Evolutionary conservation across 169 alveolate species (phyloP), one percentile per base, ranked within the genome.

Genomic region (Neospora caninum): DNA sequence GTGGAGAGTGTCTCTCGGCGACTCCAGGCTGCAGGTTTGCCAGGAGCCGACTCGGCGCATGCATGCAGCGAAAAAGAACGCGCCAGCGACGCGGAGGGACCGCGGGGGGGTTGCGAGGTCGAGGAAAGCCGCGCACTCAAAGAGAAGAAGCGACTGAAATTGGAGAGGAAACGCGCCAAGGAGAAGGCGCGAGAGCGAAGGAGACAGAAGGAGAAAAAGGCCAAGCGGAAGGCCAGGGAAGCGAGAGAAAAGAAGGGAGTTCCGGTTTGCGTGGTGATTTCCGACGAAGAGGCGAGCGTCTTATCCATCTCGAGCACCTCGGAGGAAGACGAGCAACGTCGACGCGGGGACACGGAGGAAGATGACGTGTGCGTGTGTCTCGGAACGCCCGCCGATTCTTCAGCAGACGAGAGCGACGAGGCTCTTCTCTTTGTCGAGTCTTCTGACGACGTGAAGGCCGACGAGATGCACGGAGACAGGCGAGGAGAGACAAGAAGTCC

Each of bases 181-280:
- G 73, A 16, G 73, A 4, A 22, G 73, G 73, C 39, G 86, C 22
- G 45, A 43, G 4, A n/a, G 86, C 22, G 1, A 9, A 13, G 20
- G 86, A 78, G 29, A 78, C 43, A 78, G 86, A 38, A 78, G 86
- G 31, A 78, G 45, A 43, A 78, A 10, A 78, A 78, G 86, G 27
- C 22, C 10, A 78, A 25, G 27, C 43, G 31, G 86, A 78, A 78
- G 27, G 27, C 43, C n/a, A 78, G 73, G 4, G 73, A 22, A 64
- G 73, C 4, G 34, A 64, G 73, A 64, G 73, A 64, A 4, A 64
- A 9, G 25, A 29, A 27, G 34, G 73, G 73, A 9, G 73, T 4
- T 6, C 34, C n/a, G 31, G 73, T 64, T 6, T 64, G 73, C n/a
- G 7, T 64, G 73, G 73, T 64, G 34, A 22, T 64, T 22, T 64